Conservation (phyloP, 805 yeast genomes). For the Allodekkera sacchari region DNA sequence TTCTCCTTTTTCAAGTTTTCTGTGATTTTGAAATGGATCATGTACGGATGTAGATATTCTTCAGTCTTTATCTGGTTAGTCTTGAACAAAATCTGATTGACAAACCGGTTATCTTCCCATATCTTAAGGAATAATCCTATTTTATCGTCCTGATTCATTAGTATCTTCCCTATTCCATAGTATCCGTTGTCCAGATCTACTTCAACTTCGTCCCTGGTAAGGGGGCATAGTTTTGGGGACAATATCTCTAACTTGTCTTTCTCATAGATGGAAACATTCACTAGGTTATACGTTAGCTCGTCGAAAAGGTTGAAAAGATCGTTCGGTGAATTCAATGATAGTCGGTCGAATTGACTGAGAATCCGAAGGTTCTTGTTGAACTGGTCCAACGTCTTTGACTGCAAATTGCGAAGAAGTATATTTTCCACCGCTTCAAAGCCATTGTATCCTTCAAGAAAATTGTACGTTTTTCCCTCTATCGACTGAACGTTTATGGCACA, state of each 20-base stretch:
- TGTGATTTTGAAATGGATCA: slow-evolving; percentile 25
- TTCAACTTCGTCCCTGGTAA: slow-evolving; percentile 4
- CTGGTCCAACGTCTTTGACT: slow-evolving; percentile 21
- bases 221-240: background rate
- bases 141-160: slow-evolving; percentile 20
- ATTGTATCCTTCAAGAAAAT: slow-evolving; percentile 18
- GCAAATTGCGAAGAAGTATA: slow-evolving; percentile 20
- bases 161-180: slow-evolving; percentile 20
- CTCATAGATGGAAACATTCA: slow-evolving; percentile 11
- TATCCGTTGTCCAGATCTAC: slow-evolving; percentile 14
- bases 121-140: slow-evolving; percentile 25
- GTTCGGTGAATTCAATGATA: slow-evolving; percentile 21
- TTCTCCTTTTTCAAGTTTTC: slow-evolving; percentile 13
- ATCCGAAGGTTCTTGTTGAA: slow-evolving; percentile 26
- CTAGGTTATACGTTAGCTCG: slow-evolving; percentile 18
- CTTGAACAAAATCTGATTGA: slow-evolving; percentile 12
- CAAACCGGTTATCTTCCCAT: slow-evolving; percentile 25
- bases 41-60: slow-evolving; percentile 15
- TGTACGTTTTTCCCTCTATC: slow-evolving; percentile 16
- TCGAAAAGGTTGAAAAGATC: slow-evolving; percentile 26
- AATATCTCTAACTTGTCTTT: slow-evolving; percentile 1
- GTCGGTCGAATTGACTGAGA: slow-evolving; percentile 23
- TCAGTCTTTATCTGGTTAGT: slow-evolving; percentile 11
- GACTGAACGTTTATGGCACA: slow-evolving; percentile 22
- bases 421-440: slow-evolving; percentile 19